Evolutionary conservation across 2,329 filamentous ascomycete species (phyloP).

Genomic region (Fusarium succisae): DNA sequence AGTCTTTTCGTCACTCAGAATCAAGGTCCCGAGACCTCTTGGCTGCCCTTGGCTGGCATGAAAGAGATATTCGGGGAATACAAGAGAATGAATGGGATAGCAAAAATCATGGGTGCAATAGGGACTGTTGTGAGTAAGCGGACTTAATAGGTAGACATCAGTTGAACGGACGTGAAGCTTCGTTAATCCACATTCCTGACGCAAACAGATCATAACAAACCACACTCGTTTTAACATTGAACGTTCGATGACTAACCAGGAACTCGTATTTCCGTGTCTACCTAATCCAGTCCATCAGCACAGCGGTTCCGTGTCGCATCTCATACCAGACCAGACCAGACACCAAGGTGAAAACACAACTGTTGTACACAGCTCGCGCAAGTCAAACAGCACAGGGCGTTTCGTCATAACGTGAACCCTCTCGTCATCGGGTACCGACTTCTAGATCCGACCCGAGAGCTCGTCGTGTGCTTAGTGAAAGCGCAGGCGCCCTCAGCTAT

Average conservation of each 20-base stretch:
- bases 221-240: constrained; percentile 1
- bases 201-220: constrained; percentile 2
- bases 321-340: constrained; percentile 26
- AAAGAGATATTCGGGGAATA: background rate
- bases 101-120: background rate
- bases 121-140: background rate
- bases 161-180: constrained; percentile 6
- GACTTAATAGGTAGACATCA: background rate
- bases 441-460: constrained; percentile 21
- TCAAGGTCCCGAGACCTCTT: background rate
- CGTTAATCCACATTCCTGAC: constrained; percentile 14
- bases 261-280: constrained; percentile 43
- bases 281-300: constrained; percentile 44
- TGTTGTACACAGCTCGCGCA: constrained; percentile 42
- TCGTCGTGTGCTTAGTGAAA: constrained; percentile 30
- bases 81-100: background rate
- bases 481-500: constrained; percentile 38
- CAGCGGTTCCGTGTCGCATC: constrained; percentile 37
- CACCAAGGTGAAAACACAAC: constrained; percentile 34
- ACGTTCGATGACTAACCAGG: constrained; percentile 28
- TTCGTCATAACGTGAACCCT: constrained; percentile 19
- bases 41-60: background rate
- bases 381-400: constrained; percentile 29
- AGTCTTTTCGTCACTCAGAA: background rate
- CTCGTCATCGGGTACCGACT: constrained; percentile 16